Evolutionary conservation across 2,329 filamentous ascomycete species (phyloP).

Genomic region (Diaporthe sp.): DNA sequence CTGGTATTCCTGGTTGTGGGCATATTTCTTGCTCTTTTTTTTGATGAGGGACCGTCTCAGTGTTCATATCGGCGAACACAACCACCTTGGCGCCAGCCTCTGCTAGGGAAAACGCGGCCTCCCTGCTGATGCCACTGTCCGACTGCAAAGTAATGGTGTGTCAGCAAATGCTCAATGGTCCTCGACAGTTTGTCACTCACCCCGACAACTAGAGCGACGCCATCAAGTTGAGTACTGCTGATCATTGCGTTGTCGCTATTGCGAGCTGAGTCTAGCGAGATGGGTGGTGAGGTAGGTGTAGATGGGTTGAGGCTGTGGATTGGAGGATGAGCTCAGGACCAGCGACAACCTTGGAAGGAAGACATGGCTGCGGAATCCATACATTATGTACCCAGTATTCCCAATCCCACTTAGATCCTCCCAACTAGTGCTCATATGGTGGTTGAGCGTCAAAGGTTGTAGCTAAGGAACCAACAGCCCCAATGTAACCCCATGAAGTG

Average conservation of each 20-base stretch:
- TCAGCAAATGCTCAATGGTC: background rate
- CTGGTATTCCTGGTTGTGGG: constrained; percentile 35
- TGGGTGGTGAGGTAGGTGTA: too few species aligned
- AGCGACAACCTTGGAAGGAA: too few species aligned
- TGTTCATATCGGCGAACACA: constrained; percentile 39
- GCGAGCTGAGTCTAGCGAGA: too few species aligned
- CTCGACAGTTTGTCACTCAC: constrained; percentile 17
- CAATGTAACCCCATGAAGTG: too few species aligned
- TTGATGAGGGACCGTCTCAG: constrained; percentile 34
- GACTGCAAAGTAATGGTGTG: background rate
- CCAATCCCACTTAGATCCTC: too few species aligned
- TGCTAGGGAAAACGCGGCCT: constrained; percentile 38
- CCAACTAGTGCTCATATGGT: too few species aligned
- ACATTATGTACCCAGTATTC: too few species aligned
- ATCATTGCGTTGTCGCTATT: constrained; percentile 25
- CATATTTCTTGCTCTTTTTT: constrained; percentile 38
- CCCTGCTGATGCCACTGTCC: constrained; percentile 38
- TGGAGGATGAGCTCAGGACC: too few species aligned
- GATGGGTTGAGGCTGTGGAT: too few species aligned
- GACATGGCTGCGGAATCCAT: too few species aligned
- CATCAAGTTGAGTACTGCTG: constrained; percentile 37
- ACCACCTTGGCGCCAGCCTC: constrained; percentile 38
- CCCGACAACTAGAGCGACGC: constrained; percentile 37
- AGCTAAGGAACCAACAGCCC: too few species aligned
- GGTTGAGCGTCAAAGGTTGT: too few species aligned